Conservation (phyloP, 768 basidiomycete species). For the Cantharellus cinnabarinus region DNA sequence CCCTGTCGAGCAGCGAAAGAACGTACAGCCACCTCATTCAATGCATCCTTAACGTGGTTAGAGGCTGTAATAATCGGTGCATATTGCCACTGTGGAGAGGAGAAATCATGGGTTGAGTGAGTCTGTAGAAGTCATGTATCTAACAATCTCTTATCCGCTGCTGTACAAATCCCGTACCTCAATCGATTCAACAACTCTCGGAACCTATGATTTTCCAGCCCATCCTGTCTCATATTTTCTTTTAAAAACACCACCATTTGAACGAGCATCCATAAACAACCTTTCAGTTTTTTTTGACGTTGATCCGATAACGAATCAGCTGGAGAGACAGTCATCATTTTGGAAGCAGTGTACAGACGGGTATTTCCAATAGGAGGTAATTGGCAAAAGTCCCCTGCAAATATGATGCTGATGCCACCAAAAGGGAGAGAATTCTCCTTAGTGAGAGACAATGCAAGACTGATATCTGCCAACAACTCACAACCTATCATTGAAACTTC, state of each 20-base stretch:
- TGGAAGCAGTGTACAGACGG: background rate
- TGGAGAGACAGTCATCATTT: background rate
- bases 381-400: constrained; percentile 4
- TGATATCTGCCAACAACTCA: constrained; percentile 2
- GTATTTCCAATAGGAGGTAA: constrained; percentile 1
- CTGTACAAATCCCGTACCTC: background rate
- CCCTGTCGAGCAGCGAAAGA: background rate
- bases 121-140: background rate
- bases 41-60: constrained; percentile 3
- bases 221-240: background rate
- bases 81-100: background rate
- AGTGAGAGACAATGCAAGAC: background rate
- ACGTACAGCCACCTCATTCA: background rate
- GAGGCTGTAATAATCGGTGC: constrained; percentile 1
- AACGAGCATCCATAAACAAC: background rate
- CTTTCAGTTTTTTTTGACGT: background rate
- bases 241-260: background rate
- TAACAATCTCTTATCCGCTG: background rate
- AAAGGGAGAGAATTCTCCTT: constrained; percentile 1
- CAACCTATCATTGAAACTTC: constrained; percentile 6
- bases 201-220: background rate
- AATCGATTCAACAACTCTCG: background rate
- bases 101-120: background rate
- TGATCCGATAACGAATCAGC: background rate
- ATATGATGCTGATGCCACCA: constrained; percentile 6